These are phyloP conservation scores for Ogataea parapolymorpha DNA, from an alignment of 805 yeast species.

Conservation along the genomic window DNA sequence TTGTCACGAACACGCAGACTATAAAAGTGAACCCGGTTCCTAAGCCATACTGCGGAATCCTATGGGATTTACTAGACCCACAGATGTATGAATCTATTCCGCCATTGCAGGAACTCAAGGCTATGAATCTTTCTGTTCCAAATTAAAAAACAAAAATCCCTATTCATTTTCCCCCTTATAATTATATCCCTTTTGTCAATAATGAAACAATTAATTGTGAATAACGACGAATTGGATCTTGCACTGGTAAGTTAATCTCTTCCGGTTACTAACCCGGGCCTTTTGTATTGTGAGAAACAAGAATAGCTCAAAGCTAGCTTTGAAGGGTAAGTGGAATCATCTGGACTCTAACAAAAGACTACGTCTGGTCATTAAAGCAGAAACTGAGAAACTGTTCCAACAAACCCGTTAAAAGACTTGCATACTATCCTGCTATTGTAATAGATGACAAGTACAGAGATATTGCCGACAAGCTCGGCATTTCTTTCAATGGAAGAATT, in stretches of 20 bases:
- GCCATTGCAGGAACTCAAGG: constrained; percentile 31
- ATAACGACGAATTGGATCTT: constrained; percentile 9
- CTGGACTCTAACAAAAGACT: constrained; percentile 1
- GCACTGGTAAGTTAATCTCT: constrained; percentile 12
- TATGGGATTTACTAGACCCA: constrained; percentile 28
- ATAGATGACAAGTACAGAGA: constrained; percentile 5
- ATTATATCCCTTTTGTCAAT: background rate
- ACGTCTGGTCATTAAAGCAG: background rate
- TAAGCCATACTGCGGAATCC: constrained; percentile 29
- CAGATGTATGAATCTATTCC: constrained; percentile 30
- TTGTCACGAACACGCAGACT: constrained; percentile 25
- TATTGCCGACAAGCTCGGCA: constrained; percentile 10
- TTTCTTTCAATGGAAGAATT: constrained; percentile 10
- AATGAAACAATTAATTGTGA: background rate
- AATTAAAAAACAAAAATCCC: constrained; percentile 1
- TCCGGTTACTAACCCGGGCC: constrained; percentile 9
- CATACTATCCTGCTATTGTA: constrained; percentile 3
- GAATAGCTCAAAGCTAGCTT: constrained; percentile 6
- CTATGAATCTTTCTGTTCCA: constrained; percentile 10
- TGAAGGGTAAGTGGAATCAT: constrained; percentile 5
- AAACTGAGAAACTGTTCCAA: background rate
- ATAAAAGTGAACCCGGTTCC: constrained; percentile 17
- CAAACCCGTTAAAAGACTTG: background rate
- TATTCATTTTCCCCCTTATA: constrained; percentile 2
- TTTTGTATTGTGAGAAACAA: constrained; percentile 8